Base-by-base conservation (phyloP, 805 yeast genomes). In the Starmerella sp. region DNA sequence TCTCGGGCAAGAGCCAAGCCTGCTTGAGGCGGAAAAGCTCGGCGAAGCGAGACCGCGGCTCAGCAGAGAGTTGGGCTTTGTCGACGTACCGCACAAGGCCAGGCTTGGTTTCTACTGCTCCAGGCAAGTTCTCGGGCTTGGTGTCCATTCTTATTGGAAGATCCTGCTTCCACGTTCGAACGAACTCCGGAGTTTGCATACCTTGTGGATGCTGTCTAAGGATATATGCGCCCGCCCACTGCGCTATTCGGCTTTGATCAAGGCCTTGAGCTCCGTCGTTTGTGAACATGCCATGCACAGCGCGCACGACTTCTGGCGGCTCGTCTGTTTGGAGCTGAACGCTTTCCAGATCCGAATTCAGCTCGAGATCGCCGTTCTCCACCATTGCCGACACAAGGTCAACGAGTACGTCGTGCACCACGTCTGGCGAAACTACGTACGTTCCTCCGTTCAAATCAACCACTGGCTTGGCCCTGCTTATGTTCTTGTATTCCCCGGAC, bases 171-270 rank as follows among this genome's bases (percentile, higher is more conserved):
- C 76, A 72, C 29, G 42, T 48, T 4, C 37, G 32, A 17, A 49
- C 14, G 45, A 73, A 68, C 17, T 83, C 87, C 42, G 78, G 77
- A 57, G 1, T 67, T 56, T 13, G 57, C 62, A n/a, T 59, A 50
- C 35, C 70, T 58, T 0, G 73, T 73, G 56, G 53, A 7, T 68
- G 66, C 41, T 68, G 67, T 29, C 67, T 65, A 28, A 86, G 69
- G 0, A 81, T 70, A 51, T 75, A 71, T 2, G 77, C 63, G 0
- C 95, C 95, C 61, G 79, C 80, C 85, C 88, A 86, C 48, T 63
- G 65, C 1, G 82, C 74, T 2, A 84, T 73, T 38, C 65, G 65
- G 3, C 58, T 61, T 49, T 70, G 69, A 57, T 82, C 74, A 10
- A 86, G 60, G 5, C 36, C 28, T 6, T 60, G 57, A 61, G 71